phyloP scores from a whole-genome alignment of 2,329 filamentous ascomycete species.

The Setomelanomma holmii region DNA sequence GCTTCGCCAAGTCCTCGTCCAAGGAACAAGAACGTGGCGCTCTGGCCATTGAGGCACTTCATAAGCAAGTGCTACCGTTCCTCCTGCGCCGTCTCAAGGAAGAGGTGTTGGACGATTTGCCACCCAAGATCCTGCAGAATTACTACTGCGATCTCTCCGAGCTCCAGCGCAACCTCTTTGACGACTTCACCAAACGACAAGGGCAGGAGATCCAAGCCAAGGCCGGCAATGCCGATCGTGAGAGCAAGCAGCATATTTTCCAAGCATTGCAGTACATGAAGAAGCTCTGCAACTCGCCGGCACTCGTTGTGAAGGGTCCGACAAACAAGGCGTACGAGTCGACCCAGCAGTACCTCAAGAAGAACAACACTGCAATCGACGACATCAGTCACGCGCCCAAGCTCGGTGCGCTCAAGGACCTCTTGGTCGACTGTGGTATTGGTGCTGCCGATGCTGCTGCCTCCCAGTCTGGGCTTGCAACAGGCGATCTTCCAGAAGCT shows the following conservation, averaged over 20 bases:
- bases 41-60: constrained; percentile 93
- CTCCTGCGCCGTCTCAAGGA: constrained; percentile 94
- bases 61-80: constrained; percentile 98
- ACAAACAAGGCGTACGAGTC: constrained; percentile 89
- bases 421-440: constrained; percentile 98
- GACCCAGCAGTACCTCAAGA: constrained; percentile 79
- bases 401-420: constrained; percentile 84
- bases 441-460: constrained; percentile 62
- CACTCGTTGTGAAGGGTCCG: constrained; percentile 87
- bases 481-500: constrained; percentile 71
- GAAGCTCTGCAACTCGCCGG: constrained; percentile 97
- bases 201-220: constrained; percentile 86
- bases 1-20: constrained; percentile 95
- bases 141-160: constrained; percentile 99
- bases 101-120: constrained; percentile 93
- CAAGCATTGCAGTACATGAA: constrained; percentile 99
- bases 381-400: constrained; percentile 92
- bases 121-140: constrained; percentile 98
- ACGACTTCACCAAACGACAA: constrained; percentile 94
- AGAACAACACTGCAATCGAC: constrained; percentile 80
- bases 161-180: constrained; percentile 91
- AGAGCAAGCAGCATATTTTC: constrained; percentile 98
- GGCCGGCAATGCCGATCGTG: constrained; percentile 80
- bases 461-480: constrained; percentile 54
- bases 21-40: constrained; percentile 98